phyloP scores from a whole-genome alignment of 257 asterid species.

The Pogostemon cablin region DNA sequence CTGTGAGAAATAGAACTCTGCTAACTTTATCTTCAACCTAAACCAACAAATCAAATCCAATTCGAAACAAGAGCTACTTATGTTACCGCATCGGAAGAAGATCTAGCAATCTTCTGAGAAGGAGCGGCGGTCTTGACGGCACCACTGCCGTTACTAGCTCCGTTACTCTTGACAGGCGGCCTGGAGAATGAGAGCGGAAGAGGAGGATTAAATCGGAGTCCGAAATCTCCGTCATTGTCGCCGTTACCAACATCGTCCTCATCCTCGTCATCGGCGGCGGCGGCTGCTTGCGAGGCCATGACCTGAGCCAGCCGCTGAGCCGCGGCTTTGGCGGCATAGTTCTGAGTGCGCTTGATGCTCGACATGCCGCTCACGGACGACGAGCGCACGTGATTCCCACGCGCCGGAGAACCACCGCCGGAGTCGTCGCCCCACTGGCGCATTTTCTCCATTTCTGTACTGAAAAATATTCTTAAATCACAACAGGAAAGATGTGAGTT shows the following conservation, averaged over 20 bases:
- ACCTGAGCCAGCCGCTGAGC: conserved; percentile 99
- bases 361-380: conserved; percentile 82
- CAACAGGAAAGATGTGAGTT: conserved; percentile 33
- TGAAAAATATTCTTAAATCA: neutral
- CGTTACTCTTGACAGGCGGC: conserved; percentile 46
- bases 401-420: conserved; percentile 55
- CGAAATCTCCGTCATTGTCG: conserved; percentile 54
- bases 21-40: neutral
- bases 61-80: neutral
- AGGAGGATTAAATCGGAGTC: conserved; percentile 74
- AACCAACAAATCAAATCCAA: conserved; percentile 23
- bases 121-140: conserved; percentile 47
- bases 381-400: conserved; percentile 59
- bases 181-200: conserved; percentile 69
- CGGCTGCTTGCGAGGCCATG: conserved; percentile 92
- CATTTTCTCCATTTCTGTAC: conserved; percentile 49
- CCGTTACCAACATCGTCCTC: conserved; percentile 53
- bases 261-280: conserved; percentile 48
- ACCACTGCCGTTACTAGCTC: conserved; percentile 38
- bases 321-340: conserved; percentile 96
- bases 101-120: conserved; percentile 64
- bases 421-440: conserved; percentile 89
- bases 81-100: conserved; percentile 90
- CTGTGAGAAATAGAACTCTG: neutral
- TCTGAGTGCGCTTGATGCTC: conserved; percentile 90